Percentiles rank a stretch among this genome's conserved stretches.
These are phyloP conservation scores for Mucuna pruriens DNA, from an alignment of 306 rosid species.

Conservation along the genomic window DNA sequence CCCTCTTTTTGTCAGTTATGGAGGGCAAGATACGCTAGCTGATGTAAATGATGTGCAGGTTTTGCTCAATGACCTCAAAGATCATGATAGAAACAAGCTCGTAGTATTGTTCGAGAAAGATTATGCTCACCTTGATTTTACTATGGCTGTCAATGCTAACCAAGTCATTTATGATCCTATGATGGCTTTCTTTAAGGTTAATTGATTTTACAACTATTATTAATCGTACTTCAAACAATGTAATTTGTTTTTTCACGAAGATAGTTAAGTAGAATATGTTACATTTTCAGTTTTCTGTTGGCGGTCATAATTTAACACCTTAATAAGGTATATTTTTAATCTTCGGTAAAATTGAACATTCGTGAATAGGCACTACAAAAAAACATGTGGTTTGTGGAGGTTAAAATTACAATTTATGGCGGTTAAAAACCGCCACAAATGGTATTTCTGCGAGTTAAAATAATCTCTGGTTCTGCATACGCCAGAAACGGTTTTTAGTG, in stretches of 20 bases:
- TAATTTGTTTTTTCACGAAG: background rate
- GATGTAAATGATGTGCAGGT: conserved; percentile 57
- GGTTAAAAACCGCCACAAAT: too few species aligned
- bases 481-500: too few species aligned
- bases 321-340: too few species aligned
- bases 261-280: too few species aligned
- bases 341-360: too few species aligned
- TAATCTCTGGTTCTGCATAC: too few species aligned
- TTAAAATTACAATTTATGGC: too few species aligned
- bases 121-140: conserved; percentile 70
- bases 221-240: background rate
- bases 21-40: conserved; percentile 54
- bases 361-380: too few species aligned
- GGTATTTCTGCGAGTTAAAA: too few species aligned
- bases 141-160: conserved; percentile 57
- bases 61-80: conserved; percentile 55
- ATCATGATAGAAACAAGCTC: conserved; percentile 56
- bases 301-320: too few species aligned
- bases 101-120: conserved; percentile 46
- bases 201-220: conserved; percentile 23
- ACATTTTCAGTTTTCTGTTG: too few species aligned
- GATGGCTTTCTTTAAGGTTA: conserved; percentile 48
- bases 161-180: conserved; percentile 59
- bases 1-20: conserved; percentile 60
- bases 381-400: too few species aligned